Conservation (phyloP, 306 rosid genomes). For the Gastrolobium bilobum region DNA sequence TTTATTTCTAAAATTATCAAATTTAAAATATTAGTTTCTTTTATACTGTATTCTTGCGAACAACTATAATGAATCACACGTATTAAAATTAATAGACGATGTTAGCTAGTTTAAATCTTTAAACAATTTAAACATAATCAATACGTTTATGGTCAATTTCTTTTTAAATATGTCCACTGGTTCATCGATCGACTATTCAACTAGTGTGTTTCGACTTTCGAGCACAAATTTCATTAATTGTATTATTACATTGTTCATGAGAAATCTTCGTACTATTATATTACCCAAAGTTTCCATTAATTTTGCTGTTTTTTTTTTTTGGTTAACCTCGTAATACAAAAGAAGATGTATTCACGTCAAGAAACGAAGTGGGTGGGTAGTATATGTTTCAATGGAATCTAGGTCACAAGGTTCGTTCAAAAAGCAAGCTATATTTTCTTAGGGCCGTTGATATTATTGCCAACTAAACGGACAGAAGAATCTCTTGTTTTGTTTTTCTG, state of each 20-base stretch:
- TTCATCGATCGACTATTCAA: no score
- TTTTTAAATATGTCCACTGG: no score
- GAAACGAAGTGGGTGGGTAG: neutral
- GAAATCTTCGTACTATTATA: neutral
- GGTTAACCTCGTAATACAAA: no score
- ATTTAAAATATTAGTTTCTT: neutral
- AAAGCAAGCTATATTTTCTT: neutral
- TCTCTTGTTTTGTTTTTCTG: conserved; percentile 39
- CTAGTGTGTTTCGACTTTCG: no score
- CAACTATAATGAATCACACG: neutral
- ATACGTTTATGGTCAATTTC: neutral
- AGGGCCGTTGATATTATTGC: conserved; percentile 38
- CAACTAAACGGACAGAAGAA: conserved; percentile 43
- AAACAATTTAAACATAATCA: neutral
- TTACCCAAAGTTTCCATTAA: neutral
- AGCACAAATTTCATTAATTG: no score
- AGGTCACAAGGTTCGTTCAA: neutral
- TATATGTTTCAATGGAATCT: neutral
- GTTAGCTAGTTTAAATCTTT: no score
- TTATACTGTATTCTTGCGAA: neutral
- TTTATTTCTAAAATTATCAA: neutral
- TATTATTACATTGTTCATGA: neutral
- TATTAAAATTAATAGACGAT: neutral
- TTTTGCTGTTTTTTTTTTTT: neutral
- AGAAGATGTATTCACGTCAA: neutral